Percentiles rank a stretch among this genome's conserved stretches.
Evolutionary conservation across 371 early-diverging fungal species (phyloP).

Genomic region (Lichtheimia ornata): DNA sequence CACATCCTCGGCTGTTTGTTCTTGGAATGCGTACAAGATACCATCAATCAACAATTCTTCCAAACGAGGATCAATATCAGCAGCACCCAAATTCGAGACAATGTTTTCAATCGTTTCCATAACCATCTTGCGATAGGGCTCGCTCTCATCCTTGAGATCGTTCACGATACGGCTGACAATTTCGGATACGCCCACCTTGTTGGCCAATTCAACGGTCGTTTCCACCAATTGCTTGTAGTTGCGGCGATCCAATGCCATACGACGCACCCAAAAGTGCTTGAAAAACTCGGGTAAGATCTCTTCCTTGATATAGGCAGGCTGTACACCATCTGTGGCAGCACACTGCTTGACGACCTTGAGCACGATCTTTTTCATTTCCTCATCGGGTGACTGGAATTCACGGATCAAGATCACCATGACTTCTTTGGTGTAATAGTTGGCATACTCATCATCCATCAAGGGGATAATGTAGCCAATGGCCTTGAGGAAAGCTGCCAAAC

Average conservation of each 20-base stretch:
- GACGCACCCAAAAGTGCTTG: constrained; percentile 95
- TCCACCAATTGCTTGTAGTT: constrained; percentile 93
- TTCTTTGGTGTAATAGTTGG: constrained; percentile 90
- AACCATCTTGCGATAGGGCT: constrained; percentile 94
- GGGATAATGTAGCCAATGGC: constrained; percentile 97
- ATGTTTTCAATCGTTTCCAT: constrained; percentile 94
- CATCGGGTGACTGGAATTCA: constrained; percentile 97
- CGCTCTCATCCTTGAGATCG: constrained; percentile 94
- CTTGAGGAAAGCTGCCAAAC: constrained; percentile 96
- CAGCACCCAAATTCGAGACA: constrained; percentile 77
- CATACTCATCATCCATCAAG: constrained; percentile 94
- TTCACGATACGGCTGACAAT: constrained; percentile 85
- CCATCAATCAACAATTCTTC: constrained; percentile 95
- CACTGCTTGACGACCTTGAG: constrained; percentile 96
- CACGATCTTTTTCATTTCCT: constrained; percentile 98
- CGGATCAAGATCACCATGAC: constrained; percentile 91
- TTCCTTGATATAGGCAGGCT: constrained; percentile 79
- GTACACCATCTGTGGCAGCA: constrained; percentile 91
- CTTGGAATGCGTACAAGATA: constrained; percentile 96
- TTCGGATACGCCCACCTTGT: constrained; percentile 90
- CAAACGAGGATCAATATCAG: constrained; percentile 89
- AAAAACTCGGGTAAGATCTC: constrained; percentile 95
- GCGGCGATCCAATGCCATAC: constrained; percentile 94
- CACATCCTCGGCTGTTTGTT: constrained; percentile 89
- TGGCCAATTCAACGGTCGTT: constrained; percentile 93